Base-by-base conservation (phyloP, 805 yeast genomes). In the Pichia sporocuriosa region DNA sequence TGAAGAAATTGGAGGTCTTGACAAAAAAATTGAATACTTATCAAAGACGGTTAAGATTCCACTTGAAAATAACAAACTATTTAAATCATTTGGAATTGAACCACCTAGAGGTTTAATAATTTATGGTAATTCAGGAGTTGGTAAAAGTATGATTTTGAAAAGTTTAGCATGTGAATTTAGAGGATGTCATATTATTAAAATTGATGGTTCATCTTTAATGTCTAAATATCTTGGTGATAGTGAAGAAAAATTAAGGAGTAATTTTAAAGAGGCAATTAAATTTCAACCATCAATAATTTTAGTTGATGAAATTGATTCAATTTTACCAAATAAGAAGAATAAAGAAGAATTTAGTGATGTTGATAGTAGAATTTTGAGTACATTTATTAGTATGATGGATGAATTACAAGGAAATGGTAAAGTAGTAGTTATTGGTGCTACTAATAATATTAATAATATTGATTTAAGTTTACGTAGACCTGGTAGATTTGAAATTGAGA, bases 51-150 rank as follows among this genome's bases (percentile, higher is more conserved):
- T 89, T 8, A 84, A 84, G 40, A 67, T 90, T 3, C 97, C 99
- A 0, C 68, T 93, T 21, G 77, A 80, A 45, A 77, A 77, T 43
- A 95, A 97, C 0, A 70, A 73, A 6, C 62, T 87, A 25, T 90
- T 89, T 53, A 70, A 80, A 7, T 78, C 84, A 41, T 93, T 90
- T 65, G 88, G 90, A n/a, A 81, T 88, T 16, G 72, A 81, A 8
- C 97, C 98, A 8, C 96, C 96, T 12, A 69, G 96, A 21, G 97
- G 97, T 32, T 84, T 93, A 1, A 61, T 93, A 24, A 63, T 93
- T n/a, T 95, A 89, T 63, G 98, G 98, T 0, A 95, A 97, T 3
- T 93, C 97, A 3, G 98, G 98, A 4, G 90, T 97, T 0, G 98
- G 98, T 39, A 90, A 90, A 59, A 84, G 97, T 1, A 77, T 89